These are phyloP conservation scores for Pythium rhizo-oryzae DNA, from an alignment of 352 stramenopile genomes.

Conservation along the genomic window DNA sequence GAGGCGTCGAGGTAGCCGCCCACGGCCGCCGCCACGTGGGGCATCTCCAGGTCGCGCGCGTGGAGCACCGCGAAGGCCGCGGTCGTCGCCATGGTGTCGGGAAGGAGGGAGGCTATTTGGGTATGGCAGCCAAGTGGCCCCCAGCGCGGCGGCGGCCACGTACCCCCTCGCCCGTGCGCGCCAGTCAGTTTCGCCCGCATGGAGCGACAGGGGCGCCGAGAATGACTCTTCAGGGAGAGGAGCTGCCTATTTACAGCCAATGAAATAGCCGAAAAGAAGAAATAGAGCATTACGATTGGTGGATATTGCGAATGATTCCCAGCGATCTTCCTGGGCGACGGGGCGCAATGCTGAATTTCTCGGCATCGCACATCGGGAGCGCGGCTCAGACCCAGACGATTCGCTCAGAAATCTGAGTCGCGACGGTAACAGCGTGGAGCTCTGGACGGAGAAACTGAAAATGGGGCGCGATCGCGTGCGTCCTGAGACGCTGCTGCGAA, in stretches of 20 bases:
- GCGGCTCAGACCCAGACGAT: neutral
- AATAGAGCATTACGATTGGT: conserved; percentile 2
- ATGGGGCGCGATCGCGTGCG: neutral
- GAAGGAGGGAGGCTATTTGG: conserved; percentile 2
- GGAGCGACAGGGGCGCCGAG: conserved; percentile 10
- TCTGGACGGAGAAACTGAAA: neutral
- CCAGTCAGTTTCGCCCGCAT: conserved; percentile 4
- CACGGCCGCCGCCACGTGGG: conserved; percentile 56
- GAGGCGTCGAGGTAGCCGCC: conserved; percentile 62
- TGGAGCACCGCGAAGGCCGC: conserved; percentile 52
- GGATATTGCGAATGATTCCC: neutral
- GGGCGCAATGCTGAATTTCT: conserved; percentile 6
- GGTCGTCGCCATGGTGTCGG: conserved; percentile 49
- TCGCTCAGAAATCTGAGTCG: too few relatives aligned
- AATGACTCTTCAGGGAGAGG: conserved; percentile 16
- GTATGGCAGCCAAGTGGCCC: neutral
- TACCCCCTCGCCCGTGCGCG: conserved; percentile 5
- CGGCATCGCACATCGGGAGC: neutral
- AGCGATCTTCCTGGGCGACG: conserved; percentile 4
- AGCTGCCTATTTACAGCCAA: too few relatives aligned
- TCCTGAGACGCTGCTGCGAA: neutral
- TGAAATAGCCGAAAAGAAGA: neutral
- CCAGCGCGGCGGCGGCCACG: conserved; percentile 10
- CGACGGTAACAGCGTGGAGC: too few relatives aligned
- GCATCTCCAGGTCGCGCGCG: conserved; percentile 51